Conservation (phyloP, 2,329 filamentous ascomycete species). For the Pseudocercospora ulei region DNA sequence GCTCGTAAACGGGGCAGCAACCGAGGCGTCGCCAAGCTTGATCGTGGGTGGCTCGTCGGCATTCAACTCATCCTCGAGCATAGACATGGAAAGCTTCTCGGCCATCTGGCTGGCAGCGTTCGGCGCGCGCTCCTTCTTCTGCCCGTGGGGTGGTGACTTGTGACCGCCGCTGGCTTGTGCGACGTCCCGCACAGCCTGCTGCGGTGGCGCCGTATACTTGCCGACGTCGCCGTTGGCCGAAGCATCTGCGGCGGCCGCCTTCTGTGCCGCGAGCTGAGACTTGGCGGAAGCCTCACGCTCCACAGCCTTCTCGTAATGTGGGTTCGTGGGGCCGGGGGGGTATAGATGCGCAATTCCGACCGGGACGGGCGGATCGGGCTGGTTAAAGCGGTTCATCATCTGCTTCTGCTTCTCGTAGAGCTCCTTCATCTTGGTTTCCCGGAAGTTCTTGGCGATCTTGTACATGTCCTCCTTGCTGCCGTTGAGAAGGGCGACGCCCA, state of each 20-base stretch:
- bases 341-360: constrained; percentile 86
- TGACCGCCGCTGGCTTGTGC: constrained; percentile 6
- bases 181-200: constrained; percentile 15
- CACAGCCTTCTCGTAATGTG: constrained; percentile 87
- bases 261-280: constrained; percentile 45
- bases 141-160: constrained; percentile 43
- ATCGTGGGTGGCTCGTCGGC: constrained; percentile 88
- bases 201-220: constrained; percentile 25
- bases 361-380: constrained; percentile 86
- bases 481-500: constrained; percentile 91
- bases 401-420: constrained; percentile 92
- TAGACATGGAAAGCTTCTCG: constrained; percentile 71
- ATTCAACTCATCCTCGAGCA: constrained; percentile 84
- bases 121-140: constrained; percentile 49
- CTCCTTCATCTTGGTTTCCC: constrained; percentile 96
- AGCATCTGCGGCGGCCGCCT: constrained; percentile 44
- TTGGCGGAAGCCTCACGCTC: constrained; percentile 76
- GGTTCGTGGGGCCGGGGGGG: constrained; percentile 79
- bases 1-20: constrained; percentile 93
- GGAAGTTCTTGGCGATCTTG: constrained; percentile 83
- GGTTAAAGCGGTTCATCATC: constrained; percentile 91
- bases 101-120: constrained; percentile 68
- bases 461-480: constrained; percentile 83
- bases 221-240: constrained; percentile 25
- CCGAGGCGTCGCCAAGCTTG: constrained; percentile 93